Evolutionary conservation across 768 basidiomycete species (phyloP), one percentile per base, ranked within the genome.

Genomic region (Lyophyllum semitale): DNA sequence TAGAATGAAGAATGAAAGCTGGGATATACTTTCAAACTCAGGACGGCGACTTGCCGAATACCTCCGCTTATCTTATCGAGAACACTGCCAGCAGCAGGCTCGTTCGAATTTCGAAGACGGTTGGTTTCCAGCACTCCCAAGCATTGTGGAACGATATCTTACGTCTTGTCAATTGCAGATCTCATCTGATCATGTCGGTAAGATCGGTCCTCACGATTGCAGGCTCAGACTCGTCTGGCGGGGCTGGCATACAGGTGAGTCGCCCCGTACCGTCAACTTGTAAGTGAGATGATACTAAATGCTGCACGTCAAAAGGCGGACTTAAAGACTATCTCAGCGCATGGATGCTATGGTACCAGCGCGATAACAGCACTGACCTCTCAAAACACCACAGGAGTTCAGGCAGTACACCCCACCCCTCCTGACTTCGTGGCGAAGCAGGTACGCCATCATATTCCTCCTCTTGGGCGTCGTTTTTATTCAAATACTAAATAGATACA

Each of bases 161-260:
- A n/a, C n/a, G n/a, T n/a, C n/a, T n/a, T n/a, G n/a, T n/a, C n/a
- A n/a, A n/a, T n/a, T n/a, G n/a, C n/a, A n/a, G n/a, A n/a, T n/a
- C n/a, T n/a, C n/a, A n/a, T n/a, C n/a, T n/a, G n/a, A n/a, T n/a
- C n/a, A n/a, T n/a, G n/a, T n/a, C n/a, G n/a, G 29, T 44, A 48
- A 44, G 53, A 23, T 58, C 77, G 1, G 74, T 89, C 1, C 66
- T 93, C 51, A 88, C 89, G 0, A 91, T 93, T 8, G 89, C 90
- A 18, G 88, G 93, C 8, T 85, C 90, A 13, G 94, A 95, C 63
- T 83, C 87, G 1, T 82, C 89, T 27, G 92, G 91, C 22, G 93
- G 94, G 1, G 93, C 94, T 27, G 95, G 94, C 0, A 93, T 97
- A 22, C 94, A 95, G 76, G 91, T 88, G 58, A 52, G 59, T n/a